A percentile compares a stretch with the other conserved stretches of the same genome.
These are phyloP conservation scores for Oleoguttula mirabilis DNA, from an alignment of 495 filamentous ascomycete genomes.

Conservation along the genomic window DNA sequence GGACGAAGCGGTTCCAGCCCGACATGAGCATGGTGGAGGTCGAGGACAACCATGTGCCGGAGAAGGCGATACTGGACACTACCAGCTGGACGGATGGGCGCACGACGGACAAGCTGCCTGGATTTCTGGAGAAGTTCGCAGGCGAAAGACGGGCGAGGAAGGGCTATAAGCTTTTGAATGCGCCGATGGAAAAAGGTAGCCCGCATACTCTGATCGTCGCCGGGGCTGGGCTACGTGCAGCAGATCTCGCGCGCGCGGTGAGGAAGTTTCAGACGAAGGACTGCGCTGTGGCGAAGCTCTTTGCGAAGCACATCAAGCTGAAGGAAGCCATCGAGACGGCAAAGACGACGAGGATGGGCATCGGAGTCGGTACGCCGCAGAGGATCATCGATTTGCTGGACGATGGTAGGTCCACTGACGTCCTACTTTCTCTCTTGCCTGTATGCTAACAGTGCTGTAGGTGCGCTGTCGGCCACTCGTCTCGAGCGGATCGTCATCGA, in stretches of 20 bases:
- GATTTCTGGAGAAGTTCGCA: constrained; percentile 52
- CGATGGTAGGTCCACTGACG: constrained; percentile 50
- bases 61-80: constrained; percentile 53
- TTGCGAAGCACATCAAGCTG: constrained; percentile 96
- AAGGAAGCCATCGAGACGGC: constrained; percentile 72
- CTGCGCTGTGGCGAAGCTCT: constrained; percentile 71
- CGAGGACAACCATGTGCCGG: constrained; percentile 63
- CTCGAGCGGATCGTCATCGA: constrained; percentile 77
- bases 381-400: constrained; percentile 71
- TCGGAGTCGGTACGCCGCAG: constrained; percentile 81
- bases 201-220: constrained; percentile 82
- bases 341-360: constrained; percentile 53
- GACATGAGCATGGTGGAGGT: constrained; percentile 73
- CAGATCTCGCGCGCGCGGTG: constrained; percentile 64
- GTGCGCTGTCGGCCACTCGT: constrained; percentile 51
- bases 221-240: constrained; percentile 65
- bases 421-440: too few species aligned
- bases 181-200: constrained; percentile 57
- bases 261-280: constrained; percentile 68
- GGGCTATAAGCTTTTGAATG: constrained; percentile 40
- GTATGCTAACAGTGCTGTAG: constrained; percentile 40
- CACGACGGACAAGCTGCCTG: constrained; percentile 55
- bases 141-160: constrained; percentile 8
- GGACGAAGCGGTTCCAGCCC: constrained; percentile 61
- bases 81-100: constrained; percentile 54